Evolutionary conservation across 108 stramenopile genomes (phyloP).

Genomic region (Cyclotella choctawhatcheeana): DNA sequence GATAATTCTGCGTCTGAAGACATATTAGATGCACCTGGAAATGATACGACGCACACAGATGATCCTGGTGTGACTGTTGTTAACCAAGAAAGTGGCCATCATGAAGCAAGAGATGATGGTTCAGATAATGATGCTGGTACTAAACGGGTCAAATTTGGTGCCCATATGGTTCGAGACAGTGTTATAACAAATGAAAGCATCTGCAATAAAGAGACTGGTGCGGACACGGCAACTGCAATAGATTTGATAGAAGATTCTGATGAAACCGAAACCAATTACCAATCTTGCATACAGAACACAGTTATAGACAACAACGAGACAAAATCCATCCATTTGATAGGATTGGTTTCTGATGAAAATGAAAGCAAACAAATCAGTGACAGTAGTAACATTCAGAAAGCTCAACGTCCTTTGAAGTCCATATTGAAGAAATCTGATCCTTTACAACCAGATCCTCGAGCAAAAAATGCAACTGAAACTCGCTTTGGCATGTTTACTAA

Average conservation of each 20-base stretch:
- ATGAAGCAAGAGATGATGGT: neutral
- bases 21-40: neutral
- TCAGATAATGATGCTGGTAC: neutral
- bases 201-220: neutral
- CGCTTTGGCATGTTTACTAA: neutral
- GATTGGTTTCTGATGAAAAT: neutral
- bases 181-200: neutral
- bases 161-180: conserved; percentile 4
- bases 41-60: neutral
- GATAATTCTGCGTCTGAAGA: neutral
- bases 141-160: neutral
- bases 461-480: neutral
- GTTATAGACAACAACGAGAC: neutral
- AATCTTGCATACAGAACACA: too few species aligned
- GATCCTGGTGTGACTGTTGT: neutral
- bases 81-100: neutral
- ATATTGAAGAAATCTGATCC: neutral
- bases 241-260: too few species aligned
- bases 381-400: neutral
- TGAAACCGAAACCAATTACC: too few species aligned
- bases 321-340: neutral
- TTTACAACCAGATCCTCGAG: neutral
- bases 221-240: neutral
- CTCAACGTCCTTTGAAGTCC: neutral
- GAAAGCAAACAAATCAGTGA: neutral